phyloP scores from a whole-genome alignment of 768 basidiomycete genomes.

The Leccinum variicolor region DNA sequence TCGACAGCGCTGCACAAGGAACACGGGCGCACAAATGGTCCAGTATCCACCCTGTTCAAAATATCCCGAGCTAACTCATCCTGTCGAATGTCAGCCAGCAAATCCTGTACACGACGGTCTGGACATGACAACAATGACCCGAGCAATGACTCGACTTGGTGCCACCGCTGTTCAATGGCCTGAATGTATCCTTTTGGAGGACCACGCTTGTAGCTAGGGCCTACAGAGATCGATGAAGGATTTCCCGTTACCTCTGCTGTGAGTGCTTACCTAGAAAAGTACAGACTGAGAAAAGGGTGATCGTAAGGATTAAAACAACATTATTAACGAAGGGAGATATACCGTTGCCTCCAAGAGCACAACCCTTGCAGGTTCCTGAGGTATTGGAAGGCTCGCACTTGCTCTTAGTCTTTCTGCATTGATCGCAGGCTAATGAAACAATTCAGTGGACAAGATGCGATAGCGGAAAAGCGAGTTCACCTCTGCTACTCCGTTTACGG shows the following conservation, averaged over 20 bases:
- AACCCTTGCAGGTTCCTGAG: constrained; percentile 60
- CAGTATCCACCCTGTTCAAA: constrained; percentile 68
- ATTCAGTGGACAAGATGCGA: constrained; percentile 11
- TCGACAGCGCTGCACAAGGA: not conserved
- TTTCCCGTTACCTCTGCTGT: not conserved
- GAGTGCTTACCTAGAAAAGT: constrained; percentile 55
- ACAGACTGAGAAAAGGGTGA: constrained; percentile 44
- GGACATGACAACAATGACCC: constrained; percentile 75
- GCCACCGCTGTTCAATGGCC: constrained; percentile 88
- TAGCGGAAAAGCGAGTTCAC: constrained; percentile 29
- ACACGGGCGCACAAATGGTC: constrained; percentile 62
- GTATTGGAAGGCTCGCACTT: constrained; percentile 66
- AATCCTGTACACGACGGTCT: constrained; percentile 57
- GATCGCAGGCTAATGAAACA: constrained; percentile 65
- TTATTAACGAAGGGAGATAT: constrained; percentile 16
- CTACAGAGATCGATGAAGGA: constrained; percentile 33
- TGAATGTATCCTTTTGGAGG: constrained; percentile 91
- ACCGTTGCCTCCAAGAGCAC: constrained; percentile 55
- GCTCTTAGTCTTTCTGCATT: constrained; percentile 85
- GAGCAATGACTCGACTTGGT: constrained; percentile 87
- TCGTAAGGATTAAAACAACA: constrained; percentile 9
- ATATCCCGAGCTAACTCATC: constrained; percentile 80
- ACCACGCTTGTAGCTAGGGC: constrained; percentile 78
- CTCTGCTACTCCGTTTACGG: constrained; percentile 65
- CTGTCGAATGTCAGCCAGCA: constrained; percentile 61